These are phyloP conservation scores for Pythium grandisporangium DNA, from an alignment of 352 stramenopile species.

Conservation along the genomic window DNA sequence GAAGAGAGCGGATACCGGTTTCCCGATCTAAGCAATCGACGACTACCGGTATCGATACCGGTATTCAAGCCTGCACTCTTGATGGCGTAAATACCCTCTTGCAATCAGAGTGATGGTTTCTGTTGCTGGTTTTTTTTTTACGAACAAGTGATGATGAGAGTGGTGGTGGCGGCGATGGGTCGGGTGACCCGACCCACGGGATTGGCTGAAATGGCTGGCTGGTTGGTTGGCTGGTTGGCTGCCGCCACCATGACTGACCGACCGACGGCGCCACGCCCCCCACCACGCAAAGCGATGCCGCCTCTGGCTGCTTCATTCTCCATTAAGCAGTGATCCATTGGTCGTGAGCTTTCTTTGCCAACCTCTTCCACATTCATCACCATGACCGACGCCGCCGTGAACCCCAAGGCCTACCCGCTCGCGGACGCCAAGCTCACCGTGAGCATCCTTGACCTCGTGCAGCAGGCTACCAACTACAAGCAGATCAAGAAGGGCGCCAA, in stretches of 20 bases:
- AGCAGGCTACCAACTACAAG: conserved; percentile 99
- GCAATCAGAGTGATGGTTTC: neutral
- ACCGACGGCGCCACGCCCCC: too few relatives aligned
- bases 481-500: conserved; percentile 99
- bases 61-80: conserved; percentile 1
- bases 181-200: too few relatives aligned
- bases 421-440: conserved; percentile 98
- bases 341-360: conserved; percentile 61
- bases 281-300: too few relatives aligned
- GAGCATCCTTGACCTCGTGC: conserved; percentile 98
- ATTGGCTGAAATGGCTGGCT: conserved; percentile 4
- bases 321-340: conserved; percentile 80
- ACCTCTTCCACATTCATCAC: conserved; percentile 6
- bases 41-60: too few relatives aligned
- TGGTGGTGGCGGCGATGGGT: too few relatives aligned
- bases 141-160: too few relatives aligned
- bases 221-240: conserved; percentile 14
- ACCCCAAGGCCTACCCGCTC: conserved; percentile 96
- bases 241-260: too few relatives aligned
- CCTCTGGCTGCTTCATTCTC: too few relatives aligned
- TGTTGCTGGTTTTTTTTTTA: conserved; percentile 2
- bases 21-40: too few relatives aligned
- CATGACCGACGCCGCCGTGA: conserved; percentile 80
- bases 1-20: too few relatives aligned
- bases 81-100: neutral